Base-by-base conservation (phyloP, 2,329 filamentous ascomycete genomes). In the Rutstroemia sydowiana region DNA sequence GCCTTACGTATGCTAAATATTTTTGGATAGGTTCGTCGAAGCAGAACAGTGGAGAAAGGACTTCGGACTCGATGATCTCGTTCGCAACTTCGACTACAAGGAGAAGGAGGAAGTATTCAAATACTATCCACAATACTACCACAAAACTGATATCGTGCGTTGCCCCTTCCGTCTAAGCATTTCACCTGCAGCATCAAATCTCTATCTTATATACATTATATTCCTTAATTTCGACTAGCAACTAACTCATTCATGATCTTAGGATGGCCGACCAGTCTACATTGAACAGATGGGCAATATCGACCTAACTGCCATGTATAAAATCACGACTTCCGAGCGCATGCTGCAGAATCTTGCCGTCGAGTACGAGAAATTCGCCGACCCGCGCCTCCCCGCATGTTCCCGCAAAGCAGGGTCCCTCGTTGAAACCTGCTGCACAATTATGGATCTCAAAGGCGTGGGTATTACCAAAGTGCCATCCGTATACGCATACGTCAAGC, bases 111-210 rank as follows among this genome's bases (percentile, higher is more conserved):
- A 92, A 67, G 80, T 98, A 54, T 88, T 88, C 71, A 76, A 92
- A 72, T 95, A 87, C 77, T 98, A 98, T 74, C 89, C 89, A 44
- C 93, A 98, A 74, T 98, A 93, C 77, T 98, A 98, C 76, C 93
- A 98, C 81, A 96, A 96, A 76, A 92, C 84, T 11, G 88, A 93
- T 73, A 90, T 89, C 73, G 82, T 85, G 69, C 31, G 52, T 44
- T 20, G n/a, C 30, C 10, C 32, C 46, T 51, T 32, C 10, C 16
- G 11, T 30, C 50, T 14, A 2, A 4, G 13, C 10, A 9, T 2
- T 23, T 16, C 10, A 26, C 8, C 21, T 41, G 13, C 28, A 13
- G 14, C 9, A 2, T 37, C n/a, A 18, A 16, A 26, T n/a, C 36
- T 8, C 31, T 11, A 21, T 28, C 16, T 23, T 9, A 18, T 34